A percentile compares a stretch with the other conserved stretches of the same genome.
Conservation (phyloP, 2,329 filamentous ascomycete genomes). For the Sordariomycetes sp. region DNA sequence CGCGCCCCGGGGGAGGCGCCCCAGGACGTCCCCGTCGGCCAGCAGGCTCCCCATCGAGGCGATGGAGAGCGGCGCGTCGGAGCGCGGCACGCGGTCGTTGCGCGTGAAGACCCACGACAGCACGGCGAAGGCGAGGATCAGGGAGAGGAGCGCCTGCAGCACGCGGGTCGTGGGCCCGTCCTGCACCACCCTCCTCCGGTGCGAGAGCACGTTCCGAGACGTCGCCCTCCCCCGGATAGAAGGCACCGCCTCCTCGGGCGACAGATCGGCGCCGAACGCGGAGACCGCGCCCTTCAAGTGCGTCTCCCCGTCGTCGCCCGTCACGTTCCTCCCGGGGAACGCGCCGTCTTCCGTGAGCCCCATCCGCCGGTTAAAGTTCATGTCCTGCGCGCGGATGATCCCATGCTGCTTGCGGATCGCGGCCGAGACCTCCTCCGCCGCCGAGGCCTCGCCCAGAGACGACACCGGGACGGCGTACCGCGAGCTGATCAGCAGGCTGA, state of each 20-base stretch:
- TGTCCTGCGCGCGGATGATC: constrained; percentile 22
- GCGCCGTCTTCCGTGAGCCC: constrained; percentile 13
- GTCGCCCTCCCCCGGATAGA: constrained; percentile 7
- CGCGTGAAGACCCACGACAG: constrained; percentile 17
- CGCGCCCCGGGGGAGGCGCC: background rate
- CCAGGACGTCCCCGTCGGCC: constrained; percentile 23
- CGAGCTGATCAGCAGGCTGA: constrained; percentile 20
- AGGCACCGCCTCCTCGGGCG: constrained; percentile 3
- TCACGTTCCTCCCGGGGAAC: constrained; percentile 7
- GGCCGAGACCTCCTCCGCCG: constrained; percentile 13
- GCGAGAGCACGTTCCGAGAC: constrained; percentile 7
- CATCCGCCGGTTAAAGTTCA: constrained; percentile 17
- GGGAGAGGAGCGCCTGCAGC: constrained; percentile 19
- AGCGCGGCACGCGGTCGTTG: constrained; percentile 14
- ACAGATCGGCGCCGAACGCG: constrained; percentile 6
- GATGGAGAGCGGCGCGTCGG: constrained; percentile 19
- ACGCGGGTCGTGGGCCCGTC: constrained; percentile 20
- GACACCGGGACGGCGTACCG: constrained; percentile 17
- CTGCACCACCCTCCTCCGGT: constrained; percentile 13
- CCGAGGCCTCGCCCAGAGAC: constrained; percentile 12
- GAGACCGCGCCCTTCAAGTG: background rate
- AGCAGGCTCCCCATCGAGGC: constrained; percentile 24
- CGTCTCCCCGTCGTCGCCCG: constrained; percentile 8
- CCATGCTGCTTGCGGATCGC: constrained; percentile 23
- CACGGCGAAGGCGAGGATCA: constrained; percentile 15